Base-by-base conservation (phyloP, 805 yeast genomes). In the Myxozyma lipomycoides region DNA sequence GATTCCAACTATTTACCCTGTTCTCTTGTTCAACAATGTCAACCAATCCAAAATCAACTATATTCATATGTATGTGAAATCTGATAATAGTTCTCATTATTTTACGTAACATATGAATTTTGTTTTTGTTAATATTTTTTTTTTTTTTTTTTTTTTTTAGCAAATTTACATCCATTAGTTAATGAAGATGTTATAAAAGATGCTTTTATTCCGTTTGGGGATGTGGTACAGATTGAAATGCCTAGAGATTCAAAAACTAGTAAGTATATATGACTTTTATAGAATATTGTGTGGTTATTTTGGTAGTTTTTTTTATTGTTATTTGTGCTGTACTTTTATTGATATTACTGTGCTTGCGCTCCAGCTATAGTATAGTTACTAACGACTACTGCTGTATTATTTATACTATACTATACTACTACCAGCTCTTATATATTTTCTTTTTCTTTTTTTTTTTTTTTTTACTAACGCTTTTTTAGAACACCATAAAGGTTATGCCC, bases 171-270 rank as follows among this genome's bases (percentile, higher is more conserved):
- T 48, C 32, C 40, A 15, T 19, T 49, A 26, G 55, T 62, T 21
- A 54, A 45, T 24, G 64, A 62, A 6, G 7, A 6, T 9, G 47
- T 52, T 24, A 24, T 66, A 5, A 52, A 57, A 15, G 34, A 56
- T 26, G 48, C 63, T 24, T 66, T 65, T 45, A 38, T 62, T 17
- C 60, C 69, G 22, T 67, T 67, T 55, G 70, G 70, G 4, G 65
- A 62, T 28, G 64, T 67, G 18, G 48, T 60, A 28, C 59, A 57
- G 19, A 58, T 67, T 4, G 45, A 47, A 28, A 39, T 61, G 4
- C 58, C 49, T 7, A 46, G 40, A 23, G 53, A 53, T 19, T 39
- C 36, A 3, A 54, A 47, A 41, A 52, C 52, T 36, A 49, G 58
- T 54, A 40, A 24, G 58, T 47, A 4, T n/a, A n/a, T n/a, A n/a